Conservation (phyloP, 371 early-diverging fungal genomes). For the Mucor mucedo region DNA sequence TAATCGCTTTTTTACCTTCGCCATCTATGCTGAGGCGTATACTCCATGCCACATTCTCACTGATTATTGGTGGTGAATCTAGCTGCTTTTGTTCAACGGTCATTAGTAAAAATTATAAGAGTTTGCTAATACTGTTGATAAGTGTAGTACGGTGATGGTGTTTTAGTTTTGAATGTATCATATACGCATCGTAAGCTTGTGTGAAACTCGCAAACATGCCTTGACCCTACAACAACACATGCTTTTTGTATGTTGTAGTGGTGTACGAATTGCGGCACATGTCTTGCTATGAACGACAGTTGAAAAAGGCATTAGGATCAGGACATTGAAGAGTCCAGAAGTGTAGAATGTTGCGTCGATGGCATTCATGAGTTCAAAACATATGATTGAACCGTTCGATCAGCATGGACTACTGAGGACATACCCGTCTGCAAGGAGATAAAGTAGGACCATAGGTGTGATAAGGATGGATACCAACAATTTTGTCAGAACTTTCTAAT, state of each 20-base stretch:
- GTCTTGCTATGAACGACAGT: slow-evolving; percentile 47
- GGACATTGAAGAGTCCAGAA: slow-evolving; percentile 52
- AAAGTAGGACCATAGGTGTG: slow-evolving; percentile 43
- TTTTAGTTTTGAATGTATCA: slow-evolving; percentile 61
- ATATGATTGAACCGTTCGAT: slow-evolving; percentile 45
- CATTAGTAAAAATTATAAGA: slow-evolving; percentile 28
- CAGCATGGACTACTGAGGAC: slow-evolving; percentile 39
- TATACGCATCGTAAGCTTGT: slow-evolving; percentile 28
- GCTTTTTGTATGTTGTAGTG: background rate
- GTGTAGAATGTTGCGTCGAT: slow-evolving; percentile 20
- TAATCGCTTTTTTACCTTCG: slow-evolving; percentile 30
- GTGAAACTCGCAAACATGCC: slow-evolving; percentile 50
- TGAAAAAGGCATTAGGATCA: slow-evolving; percentile 2
- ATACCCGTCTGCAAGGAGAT: slow-evolving; percentile 31
- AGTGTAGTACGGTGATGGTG: slow-evolving; percentile 36
- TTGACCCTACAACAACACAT: slow-evolving; percentile 49
- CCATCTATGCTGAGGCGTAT: slow-evolving; percentile 59
- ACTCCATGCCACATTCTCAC: slow-evolving; percentile 58
- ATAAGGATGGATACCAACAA: slow-evolving; percentile 43
- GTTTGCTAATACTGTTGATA: slow-evolving; percentile 7
- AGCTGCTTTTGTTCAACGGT: slow-evolving; percentile 7
- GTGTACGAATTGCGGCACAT: slow-evolving; percentile 54
- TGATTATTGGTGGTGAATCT: slow-evolving; percentile 29
- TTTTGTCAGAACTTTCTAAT: slow-evolving; percentile 35
- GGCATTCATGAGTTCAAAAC: slow-evolving; percentile 42